Evolutionary conservation across 2,329 filamentous ascomycete species (phyloP).

Genomic region (Diaporthe sp.): DNA sequence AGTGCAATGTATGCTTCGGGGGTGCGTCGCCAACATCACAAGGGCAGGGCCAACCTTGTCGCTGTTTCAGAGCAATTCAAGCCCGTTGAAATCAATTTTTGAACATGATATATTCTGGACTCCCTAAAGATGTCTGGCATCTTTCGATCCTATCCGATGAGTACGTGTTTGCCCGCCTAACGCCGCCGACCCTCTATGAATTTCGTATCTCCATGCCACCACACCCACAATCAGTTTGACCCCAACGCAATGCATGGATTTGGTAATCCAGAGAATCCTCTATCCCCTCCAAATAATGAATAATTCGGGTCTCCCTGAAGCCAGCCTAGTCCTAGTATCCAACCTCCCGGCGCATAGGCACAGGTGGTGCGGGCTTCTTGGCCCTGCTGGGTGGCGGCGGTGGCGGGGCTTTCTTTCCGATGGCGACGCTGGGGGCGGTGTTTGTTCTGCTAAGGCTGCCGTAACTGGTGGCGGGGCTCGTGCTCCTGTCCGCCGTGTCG

Average conservation of each 20-base stretch:
- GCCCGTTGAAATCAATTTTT: not conserved
- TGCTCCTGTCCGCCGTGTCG: constrained; percentile 65
- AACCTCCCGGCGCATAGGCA: constrained; percentile 56
- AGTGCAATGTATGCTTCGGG: no score
- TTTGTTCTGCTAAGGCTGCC: constrained; percentile 65
- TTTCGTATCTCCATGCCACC: not conserved
- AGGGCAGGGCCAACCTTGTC: no score
- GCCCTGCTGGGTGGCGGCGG: constrained; percentile 61
- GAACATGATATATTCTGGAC: not conserved
- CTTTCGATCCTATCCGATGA: not conserved
- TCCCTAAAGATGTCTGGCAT: constrained; percentile 26
- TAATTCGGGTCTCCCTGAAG: no score
- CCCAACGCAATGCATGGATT: constrained; percentile 1
- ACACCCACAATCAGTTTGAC: not conserved
- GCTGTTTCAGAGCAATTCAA: no score
- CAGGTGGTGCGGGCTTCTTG: constrained; percentile 69
- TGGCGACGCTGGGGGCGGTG: constrained; percentile 49
- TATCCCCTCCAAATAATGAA: not conserved
- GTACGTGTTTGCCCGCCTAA: not conserved
- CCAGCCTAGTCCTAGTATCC: constrained; percentile 44
- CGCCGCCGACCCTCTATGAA: constrained; percentile 15
- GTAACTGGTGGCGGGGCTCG: constrained; percentile 70
- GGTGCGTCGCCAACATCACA: not conserved
- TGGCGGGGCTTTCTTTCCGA: constrained; percentile 55
- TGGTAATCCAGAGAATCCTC: not conserved